Evolutionary conservation across 768 basidiomycete genomes (phyloP).

Genomic region (Sutorius australiensis): DNA sequence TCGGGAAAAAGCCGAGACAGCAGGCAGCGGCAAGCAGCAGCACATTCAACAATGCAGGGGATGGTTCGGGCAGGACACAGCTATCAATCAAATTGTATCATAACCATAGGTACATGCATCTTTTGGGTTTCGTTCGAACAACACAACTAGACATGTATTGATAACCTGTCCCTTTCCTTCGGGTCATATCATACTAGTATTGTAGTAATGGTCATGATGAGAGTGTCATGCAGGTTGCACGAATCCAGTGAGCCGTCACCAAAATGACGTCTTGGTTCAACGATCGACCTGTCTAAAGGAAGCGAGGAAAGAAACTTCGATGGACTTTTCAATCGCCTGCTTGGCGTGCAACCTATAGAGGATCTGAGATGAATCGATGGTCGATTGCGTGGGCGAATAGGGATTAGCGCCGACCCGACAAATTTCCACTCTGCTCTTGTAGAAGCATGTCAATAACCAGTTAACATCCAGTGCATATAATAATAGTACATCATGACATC

Average conservation of each 20-base stretch:
- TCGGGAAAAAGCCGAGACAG: not conserved
- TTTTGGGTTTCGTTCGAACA: not conserved
- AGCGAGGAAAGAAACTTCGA: not conserved
- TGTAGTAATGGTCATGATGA: no score
- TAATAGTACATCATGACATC: not conserved
- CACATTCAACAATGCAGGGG: no score
- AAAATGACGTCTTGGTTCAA: no score
- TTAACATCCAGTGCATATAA: not conserved
- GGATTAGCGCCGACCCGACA: not conserved
- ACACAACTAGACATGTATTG: slow-evolving; percentile 8
- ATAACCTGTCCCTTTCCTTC: not conserved
- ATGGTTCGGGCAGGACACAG: no score
- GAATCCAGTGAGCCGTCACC: no score
- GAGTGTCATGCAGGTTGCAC: no score
- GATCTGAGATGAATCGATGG: not conserved
- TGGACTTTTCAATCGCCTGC: not conserved
- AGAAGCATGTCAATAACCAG: not conserved
- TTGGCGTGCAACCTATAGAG: not conserved
- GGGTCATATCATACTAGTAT: not conserved
- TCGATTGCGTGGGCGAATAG: not conserved
- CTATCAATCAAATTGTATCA: not conserved
- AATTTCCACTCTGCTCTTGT: not conserved
- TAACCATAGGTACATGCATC: not conserved
- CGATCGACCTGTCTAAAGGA: not conserved
- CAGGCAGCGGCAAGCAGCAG: not conserved